Evolutionary conservation across 1,284 basidiomycete genomes (phyloP).

Genomic region (Gastroboletus turbinatus): DNA sequence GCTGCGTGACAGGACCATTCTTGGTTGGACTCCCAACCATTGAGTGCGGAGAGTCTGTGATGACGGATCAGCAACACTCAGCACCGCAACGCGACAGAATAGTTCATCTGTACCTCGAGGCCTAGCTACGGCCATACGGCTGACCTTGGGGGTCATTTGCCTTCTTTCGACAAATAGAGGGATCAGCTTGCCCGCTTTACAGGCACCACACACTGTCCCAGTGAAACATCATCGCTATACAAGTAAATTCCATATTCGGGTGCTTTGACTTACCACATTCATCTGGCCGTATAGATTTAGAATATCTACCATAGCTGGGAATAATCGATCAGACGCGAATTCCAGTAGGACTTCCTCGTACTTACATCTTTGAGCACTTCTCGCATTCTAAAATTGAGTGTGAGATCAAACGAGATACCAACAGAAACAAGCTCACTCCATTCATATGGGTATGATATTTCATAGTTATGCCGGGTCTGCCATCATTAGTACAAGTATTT

Average conservation of each 20-base stretch:
- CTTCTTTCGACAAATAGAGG: constrained; percentile 49
- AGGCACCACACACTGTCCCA: constrained; percentile 45
- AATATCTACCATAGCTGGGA: constrained; percentile 71
- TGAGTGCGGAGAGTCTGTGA: constrained; percentile 20
- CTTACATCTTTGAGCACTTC: constrained; percentile 65
- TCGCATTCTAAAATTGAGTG: constrained; percentile 51
- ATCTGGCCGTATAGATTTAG: constrained; percentile 71
- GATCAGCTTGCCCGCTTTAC: constrained; percentile 53
- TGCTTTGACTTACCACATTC: constrained; percentile 51
- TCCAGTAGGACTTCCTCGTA: background rate
- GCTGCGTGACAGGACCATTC: background rate
- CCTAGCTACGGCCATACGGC: constrained; percentile 46
- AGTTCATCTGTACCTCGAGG: constrained; percentile 42
- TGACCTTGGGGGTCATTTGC: constrained; percentile 42
- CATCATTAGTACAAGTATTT: constrained; percentile 2
- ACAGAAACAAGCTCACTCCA: constrained; percentile 57
- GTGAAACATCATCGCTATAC: background rate
- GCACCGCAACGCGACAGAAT: background rate
- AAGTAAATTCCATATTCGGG: background rate
- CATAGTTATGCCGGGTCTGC: constrained; percentile 75
- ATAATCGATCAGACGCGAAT: constrained; percentile 4
- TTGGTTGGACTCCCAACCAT: constrained; percentile 1
- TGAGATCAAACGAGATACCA: background rate
- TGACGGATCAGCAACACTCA: background rate
- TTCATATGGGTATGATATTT: constrained; percentile 73